phyloP scores from a whole-genome alignment of 2,329 filamentous ascomycete genomes.

The Xylariaceae sp. region DNA sequence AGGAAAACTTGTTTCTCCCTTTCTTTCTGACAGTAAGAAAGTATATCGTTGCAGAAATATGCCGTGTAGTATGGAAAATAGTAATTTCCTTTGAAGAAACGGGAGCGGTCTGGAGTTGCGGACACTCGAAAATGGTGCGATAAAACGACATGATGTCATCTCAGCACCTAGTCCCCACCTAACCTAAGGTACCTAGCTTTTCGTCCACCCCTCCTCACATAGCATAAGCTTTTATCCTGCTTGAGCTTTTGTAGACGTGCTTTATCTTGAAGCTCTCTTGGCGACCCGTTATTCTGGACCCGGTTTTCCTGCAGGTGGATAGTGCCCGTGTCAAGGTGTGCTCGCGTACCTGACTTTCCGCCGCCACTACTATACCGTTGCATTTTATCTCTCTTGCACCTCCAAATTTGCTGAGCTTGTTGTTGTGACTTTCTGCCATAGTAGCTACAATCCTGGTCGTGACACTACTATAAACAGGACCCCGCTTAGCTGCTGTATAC shows the following conservation, averaged over 20 bases:
- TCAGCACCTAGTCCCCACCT: slow-evolving; percentile 2
- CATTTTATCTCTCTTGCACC: neutral
- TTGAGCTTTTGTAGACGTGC: slow-evolving; percentile 8
- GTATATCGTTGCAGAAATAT: too few species aligned
- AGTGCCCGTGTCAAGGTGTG: slow-evolving; percentile 15
- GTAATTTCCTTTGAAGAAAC: too few species aligned
- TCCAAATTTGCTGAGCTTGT: neutral
- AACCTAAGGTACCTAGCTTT: neutral
- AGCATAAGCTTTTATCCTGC: too few species aligned
- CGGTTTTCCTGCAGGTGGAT: slow-evolving; percentile 26
- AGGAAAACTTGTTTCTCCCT: too few species aligned
- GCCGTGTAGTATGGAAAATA: too few species aligned
- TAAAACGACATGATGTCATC: too few species aligned
- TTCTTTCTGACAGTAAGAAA: too few species aligned
- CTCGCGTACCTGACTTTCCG: slow-evolving; percentile 21
- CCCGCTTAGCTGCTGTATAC: too few species aligned
- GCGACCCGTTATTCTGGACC: slow-evolving; percentile 4
- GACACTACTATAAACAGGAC: neutral
- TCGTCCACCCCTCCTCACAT: neutral
- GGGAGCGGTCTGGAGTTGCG: too few species aligned
- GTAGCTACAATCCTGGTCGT: too few species aligned
- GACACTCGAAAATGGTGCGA: too few species aligned
- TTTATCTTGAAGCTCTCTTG: slow-evolving; percentile 8
- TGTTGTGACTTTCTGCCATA: neutral
- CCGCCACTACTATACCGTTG: neutral